Percentiles rank a stretch among this genome's conserved stretches.
Evolutionary conservation across 2,329 filamentous ascomycete species (phyloP).

Genomic region (Ilyonectria mors-panacis): DNA sequence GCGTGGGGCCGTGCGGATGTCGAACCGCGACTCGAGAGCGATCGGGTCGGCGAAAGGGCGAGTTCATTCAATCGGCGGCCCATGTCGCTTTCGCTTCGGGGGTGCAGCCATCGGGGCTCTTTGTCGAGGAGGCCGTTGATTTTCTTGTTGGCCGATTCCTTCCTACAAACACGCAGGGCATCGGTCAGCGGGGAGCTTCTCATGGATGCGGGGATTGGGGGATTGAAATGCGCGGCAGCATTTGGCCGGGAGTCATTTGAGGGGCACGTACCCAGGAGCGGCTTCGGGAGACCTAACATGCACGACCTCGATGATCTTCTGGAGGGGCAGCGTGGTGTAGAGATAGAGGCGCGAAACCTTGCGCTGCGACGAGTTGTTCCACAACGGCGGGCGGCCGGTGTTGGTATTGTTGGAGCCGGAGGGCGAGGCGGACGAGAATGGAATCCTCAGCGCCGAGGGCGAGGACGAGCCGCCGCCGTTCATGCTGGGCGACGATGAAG

Average conservation of each 20-base stretch:
- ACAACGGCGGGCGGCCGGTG: conserved; percentile 69
- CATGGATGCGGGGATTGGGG: neutral
- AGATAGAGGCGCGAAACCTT: conserved; percentile 70
- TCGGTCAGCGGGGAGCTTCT: conserved; percentile 12
- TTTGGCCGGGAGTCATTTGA: neutral
- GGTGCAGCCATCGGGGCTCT: conserved; percentile 71
- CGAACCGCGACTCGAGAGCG: conserved; percentile 39
- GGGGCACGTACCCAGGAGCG: conserved; percentile 61
- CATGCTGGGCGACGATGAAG: conserved; percentile 20
- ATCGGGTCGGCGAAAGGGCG: conserved; percentile 55
- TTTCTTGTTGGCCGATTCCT: conserved; percentile 72
- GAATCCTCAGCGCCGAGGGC: conserved; percentile 25
- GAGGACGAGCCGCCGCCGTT: conserved; percentile 20
- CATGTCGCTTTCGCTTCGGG: conserved; percentile 67
- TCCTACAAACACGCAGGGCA: conserved; percentile 52
- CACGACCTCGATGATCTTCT: conserved; percentile 65
- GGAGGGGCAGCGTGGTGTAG: conserved; percentile 67
- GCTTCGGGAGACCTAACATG: conserved; percentile 58
- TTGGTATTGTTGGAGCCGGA: conserved; percentile 50
- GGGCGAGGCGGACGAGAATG: conserved; percentile 46
- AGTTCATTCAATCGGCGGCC: conserved; percentile 64
- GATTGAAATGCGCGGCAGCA: neutral
- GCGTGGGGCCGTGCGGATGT: conserved; percentile 29
- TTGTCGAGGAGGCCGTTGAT: conserved; percentile 71
- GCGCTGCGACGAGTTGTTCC: conserved; percentile 67